Base-by-base conservation (phyloP, 1,284 basidiomycete species). In the Pholiota adiposa region DNA sequence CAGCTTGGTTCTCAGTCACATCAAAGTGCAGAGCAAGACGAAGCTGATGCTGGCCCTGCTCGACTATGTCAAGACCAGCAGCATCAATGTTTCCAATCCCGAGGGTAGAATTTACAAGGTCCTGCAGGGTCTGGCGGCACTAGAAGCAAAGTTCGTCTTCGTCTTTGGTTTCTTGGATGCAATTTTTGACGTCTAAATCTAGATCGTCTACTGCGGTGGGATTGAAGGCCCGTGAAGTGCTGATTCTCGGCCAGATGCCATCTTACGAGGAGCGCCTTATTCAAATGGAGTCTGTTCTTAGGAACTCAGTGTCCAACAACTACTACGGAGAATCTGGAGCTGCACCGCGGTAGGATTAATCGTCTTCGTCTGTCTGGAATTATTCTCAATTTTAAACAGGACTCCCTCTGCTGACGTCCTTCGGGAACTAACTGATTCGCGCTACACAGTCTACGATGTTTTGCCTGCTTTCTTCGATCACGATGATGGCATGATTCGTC, bases 401-500 rank as follows among this genome's bases (percentile, higher is more conserved):
- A 84, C 80, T 2, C 97, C 97, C 5, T 91, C 93, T 34, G 79
- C 87, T 25, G 95, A 98, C 60, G 84, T 95, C 31, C 82, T 99
- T 67, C 89, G 90, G 70, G 97, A 99, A 78, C 86, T 99, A 48
- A 94, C 92, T 65, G 97, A 99, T 78, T 98, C 96, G 27, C 87
- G 94, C 60, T 97, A 96, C 80, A 97, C 94, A 21, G 96, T 99
- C 31, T 99, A 92, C 76, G 97, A 99, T 72, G 97, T 99, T 11
- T 84, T 99, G 59, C 94, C 96, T 16, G 86, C 93, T 12, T 99
- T 99, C 85, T 99, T 98, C 84, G 88, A 87, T 64, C 91, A 96
- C 72, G 74, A 83, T 33, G 94, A 98, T 69, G 84, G 89, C 51
- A 90, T 90, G 83, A 86, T 98, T 62, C 86, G 89, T 25, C 86